phyloP scores from a whole-genome alignment of 192 early-diverging fungal species.

The Mortierella claussenii region DNA sequence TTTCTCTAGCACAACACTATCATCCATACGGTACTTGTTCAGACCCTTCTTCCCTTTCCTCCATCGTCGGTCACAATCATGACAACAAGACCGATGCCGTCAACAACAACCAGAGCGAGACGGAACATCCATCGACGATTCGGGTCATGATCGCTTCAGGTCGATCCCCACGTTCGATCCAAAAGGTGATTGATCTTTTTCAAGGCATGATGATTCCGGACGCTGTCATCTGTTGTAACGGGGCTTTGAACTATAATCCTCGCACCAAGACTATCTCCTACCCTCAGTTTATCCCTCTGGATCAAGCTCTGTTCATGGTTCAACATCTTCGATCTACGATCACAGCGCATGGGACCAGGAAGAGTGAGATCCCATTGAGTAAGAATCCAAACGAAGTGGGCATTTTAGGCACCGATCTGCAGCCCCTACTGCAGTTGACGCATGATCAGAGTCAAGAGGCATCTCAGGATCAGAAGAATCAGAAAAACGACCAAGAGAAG shows the following conservation, averaged over 20 bases:
- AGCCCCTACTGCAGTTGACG: background rate
- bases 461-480: too few species aligned
- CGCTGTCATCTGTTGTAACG: conserved; percentile 56
- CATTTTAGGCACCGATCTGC: background rate
- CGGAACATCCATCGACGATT: too few species aligned
- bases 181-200: conserved; percentile 55
- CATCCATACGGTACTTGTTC: background rate
- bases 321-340: conserved; percentile 9
- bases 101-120: too few species aligned
- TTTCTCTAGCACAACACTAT: conserved; percentile 29
- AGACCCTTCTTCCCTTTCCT: background rate
- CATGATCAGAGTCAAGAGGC: background rate
- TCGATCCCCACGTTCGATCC: conserved; percentile 53
- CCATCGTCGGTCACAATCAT: background rate
- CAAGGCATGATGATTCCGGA: conserved; percentile 48
- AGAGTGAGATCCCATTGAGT: background rate
- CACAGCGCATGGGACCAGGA: background rate
- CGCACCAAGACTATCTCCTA: conserved; percentile 16
- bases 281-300: conserved; percentile 35
- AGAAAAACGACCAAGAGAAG: too few species aligned
- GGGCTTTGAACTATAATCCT: conserved; percentile 50
- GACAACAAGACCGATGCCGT: background rate
- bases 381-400: background rate
- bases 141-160: conserved; percentile 57
- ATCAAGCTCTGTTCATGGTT: conserved; percentile 6